Percentiles rank a stretch among this genome's conserved stretches.
These are phyloP conservation scores for Aphanocladium album DNA, from an alignment of 2,329 filamentous ascomycete species.

Conservation along the genomic window DNA sequence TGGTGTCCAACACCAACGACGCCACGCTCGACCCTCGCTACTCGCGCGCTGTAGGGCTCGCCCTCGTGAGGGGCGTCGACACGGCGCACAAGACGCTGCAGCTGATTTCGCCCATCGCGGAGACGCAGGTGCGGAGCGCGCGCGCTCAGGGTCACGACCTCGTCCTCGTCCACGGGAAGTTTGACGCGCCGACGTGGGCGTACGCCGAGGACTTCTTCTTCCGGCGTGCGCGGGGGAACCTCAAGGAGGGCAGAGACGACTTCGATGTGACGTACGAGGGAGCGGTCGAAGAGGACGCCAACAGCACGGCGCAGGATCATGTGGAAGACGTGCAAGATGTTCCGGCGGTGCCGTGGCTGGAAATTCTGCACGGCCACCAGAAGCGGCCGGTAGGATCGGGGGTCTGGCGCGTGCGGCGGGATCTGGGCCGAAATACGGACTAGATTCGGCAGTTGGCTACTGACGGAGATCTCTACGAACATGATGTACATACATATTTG, in stretches of 20 bases:
- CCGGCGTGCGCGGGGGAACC: slow-evolving; percentile 22
- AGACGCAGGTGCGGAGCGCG: slow-evolving; percentile 34
- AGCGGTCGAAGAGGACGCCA: slow-evolving; percentile 22
- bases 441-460: neutral
- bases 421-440: slow-evolving; percentile 44
- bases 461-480: no score
- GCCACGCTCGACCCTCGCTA: slow-evolving; percentile 54
- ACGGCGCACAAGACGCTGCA: slow-evolving; percentile 48
- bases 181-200: slow-evolving; percentile 65
- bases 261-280: slow-evolving; percentile 24
- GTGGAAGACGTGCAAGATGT: slow-evolving; percentile 17
- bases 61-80: slow-evolving; percentile 67
- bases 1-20: slow-evolving; percentile 51
- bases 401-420: slow-evolving; percentile 60
- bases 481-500: no score
- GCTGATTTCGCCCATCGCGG: slow-evolving; percentile 56
- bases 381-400: slow-evolving; percentile 53
- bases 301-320: slow-evolving; percentile 23
- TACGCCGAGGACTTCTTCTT: slow-evolving; percentile 59
- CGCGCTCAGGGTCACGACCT: slow-evolving; percentile 42
- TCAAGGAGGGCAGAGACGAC: slow-evolving; percentile 1
- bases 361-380: slow-evolving; percentile 49
- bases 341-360: slow-evolving; percentile 52
- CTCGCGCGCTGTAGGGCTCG: slow-evolving; percentile 58
- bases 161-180: slow-evolving; percentile 62